Base-by-base conservation (phyloP, 805 yeast species). In the Schwanniomyces pseudopolymorphus region DNA sequence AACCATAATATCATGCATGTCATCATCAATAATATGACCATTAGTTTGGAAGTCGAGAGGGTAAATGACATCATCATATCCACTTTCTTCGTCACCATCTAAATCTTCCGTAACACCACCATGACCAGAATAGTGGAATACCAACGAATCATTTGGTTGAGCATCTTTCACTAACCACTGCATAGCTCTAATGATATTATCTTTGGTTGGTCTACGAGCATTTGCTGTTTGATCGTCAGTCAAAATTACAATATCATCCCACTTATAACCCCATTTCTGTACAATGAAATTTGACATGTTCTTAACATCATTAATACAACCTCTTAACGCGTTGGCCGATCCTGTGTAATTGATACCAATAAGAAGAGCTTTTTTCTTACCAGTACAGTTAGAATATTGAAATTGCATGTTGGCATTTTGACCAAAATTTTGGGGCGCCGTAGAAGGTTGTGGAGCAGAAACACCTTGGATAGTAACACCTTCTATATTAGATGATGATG, bases 121-220 rank as follows among this genome's bases (percentile, higher is more conserved):
- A 50, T 69, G 74, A n/a, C 74, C 74, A 6, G 67, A 60, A 44
- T 66, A 69, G 48, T 68, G 73, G 58, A 69, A 68, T 33, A 68
- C 67, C 41, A 69, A 59, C 33, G 74, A 68, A 44, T 67, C 72
- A 50, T 67, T 64, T 6, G 74, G 74, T 28, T 62, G 50, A 13
- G 74, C 74, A 40, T 65, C 71, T 43, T 54, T 57, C 13, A 66
- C 70, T 38, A 69, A 52, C 74, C 74, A 69, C 48, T 64, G 64
- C 72, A 69, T 69, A n/a, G 68, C 74, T 26, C 72, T 52, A 25
- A 63, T 44, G 21, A 69, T 61, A 50, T 69, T 69, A n/a, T 57
- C 66, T 40, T 55, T 57, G 26, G 65, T 60, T 2, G 74, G 74
- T 16, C 68, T 53, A 33, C 70, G 56, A 4, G 66, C 67, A 44